Evolutionary conservation across 2,329 filamentous ascomycete genomes (phyloP).

Genomic region (Westerdykella aurantiaca): DNA sequence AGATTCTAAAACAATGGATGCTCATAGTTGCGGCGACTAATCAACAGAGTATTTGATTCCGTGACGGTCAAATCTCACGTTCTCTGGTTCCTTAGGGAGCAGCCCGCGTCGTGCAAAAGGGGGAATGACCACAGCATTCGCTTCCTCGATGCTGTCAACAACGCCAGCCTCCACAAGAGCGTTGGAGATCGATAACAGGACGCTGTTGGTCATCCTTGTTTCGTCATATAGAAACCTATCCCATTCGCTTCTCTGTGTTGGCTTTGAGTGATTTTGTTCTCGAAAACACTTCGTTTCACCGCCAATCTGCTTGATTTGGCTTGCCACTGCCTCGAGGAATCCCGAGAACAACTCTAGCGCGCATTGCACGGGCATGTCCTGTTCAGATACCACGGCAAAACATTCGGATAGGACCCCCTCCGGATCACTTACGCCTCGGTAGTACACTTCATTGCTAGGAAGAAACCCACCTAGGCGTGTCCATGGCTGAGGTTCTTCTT

Average conservation of each 20-base stretch:
- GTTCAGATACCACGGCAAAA: not conserved
- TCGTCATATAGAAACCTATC: too few species aligned
- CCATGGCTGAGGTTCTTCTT: too few species aligned
- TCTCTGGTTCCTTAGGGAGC: slow-evolving; percentile 13
- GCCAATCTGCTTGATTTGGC: not conserved
- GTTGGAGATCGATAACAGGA: too few species aligned
- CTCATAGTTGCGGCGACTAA: too few species aligned
- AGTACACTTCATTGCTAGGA: too few species aligned
- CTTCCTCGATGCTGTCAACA: not conserved
- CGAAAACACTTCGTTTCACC: not conserved
- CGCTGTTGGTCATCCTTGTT: too few species aligned
- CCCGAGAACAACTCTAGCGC: not conserved
- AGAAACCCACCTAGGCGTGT: too few species aligned
- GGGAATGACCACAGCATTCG: slow-evolving; percentile 1
- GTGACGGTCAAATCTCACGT: too few species aligned
- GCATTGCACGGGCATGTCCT: not conserved
- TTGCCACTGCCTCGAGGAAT: not conserved
- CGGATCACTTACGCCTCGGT: not conserved
- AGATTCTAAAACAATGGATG: too few species aligned
- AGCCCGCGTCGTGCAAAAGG: slow-evolving; percentile 1
- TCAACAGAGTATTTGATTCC: too few species aligned
- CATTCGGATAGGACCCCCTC: not conserved
- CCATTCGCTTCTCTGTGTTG: too few species aligned
- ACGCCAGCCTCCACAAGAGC: not conserved
- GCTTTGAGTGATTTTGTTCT: too few species aligned